Evolutionary conservation across 2,329 filamentous ascomycete species (phyloP).

Genomic region (Colletotrichum liaoningense): DNA sequence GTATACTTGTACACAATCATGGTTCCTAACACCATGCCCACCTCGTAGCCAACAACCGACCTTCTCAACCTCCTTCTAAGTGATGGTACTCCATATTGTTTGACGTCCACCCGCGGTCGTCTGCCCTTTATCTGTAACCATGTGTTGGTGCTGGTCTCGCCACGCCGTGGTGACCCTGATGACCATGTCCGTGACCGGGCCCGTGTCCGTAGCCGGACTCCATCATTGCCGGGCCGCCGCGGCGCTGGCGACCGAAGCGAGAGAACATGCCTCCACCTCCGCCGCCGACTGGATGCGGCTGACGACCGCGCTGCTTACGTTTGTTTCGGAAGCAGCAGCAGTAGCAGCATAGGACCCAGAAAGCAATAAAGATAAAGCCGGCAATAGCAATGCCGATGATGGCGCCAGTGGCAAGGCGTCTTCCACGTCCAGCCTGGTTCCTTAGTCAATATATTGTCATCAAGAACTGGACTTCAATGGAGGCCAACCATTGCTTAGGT

Average conservation of each 20-base stretch:
- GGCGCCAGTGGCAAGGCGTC: slow-evolving; percentile 35
- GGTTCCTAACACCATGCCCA: neutral
- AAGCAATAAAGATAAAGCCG: slow-evolving; percentile 28
- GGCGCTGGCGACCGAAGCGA: slow-evolving; percentile 8
- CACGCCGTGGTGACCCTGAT: slow-evolving; percentile 8
- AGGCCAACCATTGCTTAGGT: neutral
- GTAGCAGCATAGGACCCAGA: slow-evolving; percentile 30
- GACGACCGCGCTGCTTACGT: slow-evolving; percentile 15
- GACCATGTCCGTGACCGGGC: neutral
- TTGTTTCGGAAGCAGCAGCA: slow-evolving; percentile 36
- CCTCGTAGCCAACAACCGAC: neutral
- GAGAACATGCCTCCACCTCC: slow-evolving; percentile 18
- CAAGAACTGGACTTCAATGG: neutral
- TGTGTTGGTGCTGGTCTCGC: slow-evolving; percentile 14
- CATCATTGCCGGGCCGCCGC: slow-evolving; percentile 26
- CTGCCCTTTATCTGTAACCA: slow-evolving; percentile 2
- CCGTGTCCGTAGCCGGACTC: slow-evolving; percentile 22
- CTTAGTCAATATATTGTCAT: neutral
- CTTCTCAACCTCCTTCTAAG: neutral
- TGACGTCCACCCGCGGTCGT: too few relatives aligned
- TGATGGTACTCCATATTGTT: neutral
- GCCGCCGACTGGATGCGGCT: neutral
- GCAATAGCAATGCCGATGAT: slow-evolving; percentile 36
- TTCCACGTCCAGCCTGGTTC: slow-evolving; percentile 23
- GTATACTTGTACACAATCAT: neutral